phyloP scores from a whole-genome alignment of 1,139 yeast species.

The Hyphopichia buzzinii region DNA sequence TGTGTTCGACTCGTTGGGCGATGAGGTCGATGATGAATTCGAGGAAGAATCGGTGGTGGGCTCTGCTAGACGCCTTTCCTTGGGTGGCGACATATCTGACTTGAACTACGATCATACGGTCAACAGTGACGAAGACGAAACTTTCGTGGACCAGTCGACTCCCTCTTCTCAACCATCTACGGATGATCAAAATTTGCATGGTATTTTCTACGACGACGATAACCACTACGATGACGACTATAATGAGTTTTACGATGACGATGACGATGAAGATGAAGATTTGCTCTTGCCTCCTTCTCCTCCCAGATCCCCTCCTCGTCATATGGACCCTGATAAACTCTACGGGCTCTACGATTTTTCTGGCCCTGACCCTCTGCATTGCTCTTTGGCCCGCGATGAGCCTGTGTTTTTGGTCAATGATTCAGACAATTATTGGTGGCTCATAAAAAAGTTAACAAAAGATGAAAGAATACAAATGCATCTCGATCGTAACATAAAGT shows the following conservation, averaged over 20 bases:
- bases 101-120: conserved; percentile 1
- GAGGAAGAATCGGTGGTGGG: neutral
- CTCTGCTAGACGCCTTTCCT: neutral
- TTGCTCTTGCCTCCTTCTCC: conserved; percentile 53
- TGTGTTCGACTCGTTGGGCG: neutral
- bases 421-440: conserved; percentile 96
- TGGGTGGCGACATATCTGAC: neutral
- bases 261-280: conserved; percentile 19
- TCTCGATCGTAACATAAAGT: conserved; percentile 6
- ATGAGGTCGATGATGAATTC: neutral
- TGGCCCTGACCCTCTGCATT: conserved; percentile 95
- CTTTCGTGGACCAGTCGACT: conserved; percentile 2
- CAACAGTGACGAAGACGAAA: neutral
- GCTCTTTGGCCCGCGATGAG: conserved; percentile 76
- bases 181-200: conserved; percentile 3
- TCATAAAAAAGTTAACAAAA: conserved; percentile 63
- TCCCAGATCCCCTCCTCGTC: conserved; percentile 80
- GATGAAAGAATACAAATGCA: conserved; percentile 25
- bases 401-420: conserved; percentile 82
- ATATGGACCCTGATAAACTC: conserved; percentile 77
- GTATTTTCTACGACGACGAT: conserved; percentile 9
- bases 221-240: conserved; percentile 8
- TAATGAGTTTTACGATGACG: conserved; percentile 12
- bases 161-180: neutral
- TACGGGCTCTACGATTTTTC: conserved; percentile 85